These are phyloP conservation scores for Chalciporus pseudorubinellus DNA, from an alignment of 768 basidiomycete genomes.

Conservation along the genomic window DNA sequence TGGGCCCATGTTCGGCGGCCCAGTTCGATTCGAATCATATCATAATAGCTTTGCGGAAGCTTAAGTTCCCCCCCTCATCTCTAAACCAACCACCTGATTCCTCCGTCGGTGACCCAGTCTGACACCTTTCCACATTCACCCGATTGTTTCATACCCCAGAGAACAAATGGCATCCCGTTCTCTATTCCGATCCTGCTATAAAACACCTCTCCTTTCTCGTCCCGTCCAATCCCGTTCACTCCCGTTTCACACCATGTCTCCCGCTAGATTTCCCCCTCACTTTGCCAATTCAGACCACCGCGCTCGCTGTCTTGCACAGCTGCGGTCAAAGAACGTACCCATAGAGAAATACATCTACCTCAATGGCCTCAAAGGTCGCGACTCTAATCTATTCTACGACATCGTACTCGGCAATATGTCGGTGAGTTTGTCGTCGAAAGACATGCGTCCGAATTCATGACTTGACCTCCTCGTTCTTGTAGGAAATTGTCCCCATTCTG, in stretches of 20 bases:
- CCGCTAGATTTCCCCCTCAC: slow-evolving; percentile 44
- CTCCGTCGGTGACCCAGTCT: too few relatives aligned
- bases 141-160: background rate
- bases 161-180: background rate
- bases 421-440: slow-evolving; percentile 32
- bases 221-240: slow-evolving; percentile 9
- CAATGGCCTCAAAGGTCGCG: slow-evolving; percentile 58
- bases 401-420: slow-evolving; percentile 60
- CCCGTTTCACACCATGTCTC: slow-evolving; percentile 27
- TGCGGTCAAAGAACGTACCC: slow-evolving; percentile 52
- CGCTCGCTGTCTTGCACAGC: slow-evolving; percentile 54
- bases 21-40: too few relatives aligned
- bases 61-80: too few relatives aligned
- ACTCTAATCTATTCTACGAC: slow-evolving; percentile 65
- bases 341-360: slow-evolving; percentile 75
- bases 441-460: background rate
- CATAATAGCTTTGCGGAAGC: too few relatives aligned
- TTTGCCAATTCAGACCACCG: slow-evolving; percentile 50
- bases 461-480: slow-evolving; percentile 1
- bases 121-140: too few relatives aligned
- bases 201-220: background rate
- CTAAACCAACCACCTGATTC: background rate
- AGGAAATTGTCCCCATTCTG: slow-evolving; percentile 63
- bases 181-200: background rate
- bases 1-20: too few relatives aligned